These are phyloP conservation scores for Neospora caninum DNA, from an alignment of 169 alveolate genomes.

Conservation along the genomic window DNA sequence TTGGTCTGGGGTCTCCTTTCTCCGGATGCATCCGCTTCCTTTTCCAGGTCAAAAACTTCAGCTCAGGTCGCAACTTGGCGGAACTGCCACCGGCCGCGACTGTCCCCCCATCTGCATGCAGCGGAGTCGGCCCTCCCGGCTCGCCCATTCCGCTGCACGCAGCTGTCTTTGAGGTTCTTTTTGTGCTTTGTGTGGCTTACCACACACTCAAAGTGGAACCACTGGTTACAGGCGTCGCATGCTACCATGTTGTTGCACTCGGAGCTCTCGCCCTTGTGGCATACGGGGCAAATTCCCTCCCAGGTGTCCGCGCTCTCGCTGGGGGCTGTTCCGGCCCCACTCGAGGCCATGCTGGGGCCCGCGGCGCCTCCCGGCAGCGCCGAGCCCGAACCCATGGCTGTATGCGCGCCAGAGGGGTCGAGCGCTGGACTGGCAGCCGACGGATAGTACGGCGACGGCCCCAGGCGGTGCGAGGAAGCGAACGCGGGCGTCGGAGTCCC, in stretches of 20 bases:
- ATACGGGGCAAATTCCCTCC: conserved; percentile 62
- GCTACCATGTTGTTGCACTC: conserved; percentile 49
- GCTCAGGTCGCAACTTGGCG: too few relatives aligned
- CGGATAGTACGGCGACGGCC: neutral
- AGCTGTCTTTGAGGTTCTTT: too few relatives aligned
- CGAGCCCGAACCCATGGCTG: neutral
- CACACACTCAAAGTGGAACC: conserved; percentile 64
- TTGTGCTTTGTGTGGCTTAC: neutral
- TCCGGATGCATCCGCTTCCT: too few relatives aligned
- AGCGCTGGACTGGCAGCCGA: neutral
- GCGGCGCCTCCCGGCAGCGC: neutral
- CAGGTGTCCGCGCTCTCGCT: conserved; percentile 34
- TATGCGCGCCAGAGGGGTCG: neutral
- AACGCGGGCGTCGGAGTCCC: neutral
- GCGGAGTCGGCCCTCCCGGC: too few relatives aligned
- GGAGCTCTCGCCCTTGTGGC: conserved; percentile 43
- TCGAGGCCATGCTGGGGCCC: neutral
- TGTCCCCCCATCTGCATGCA: too few relatives aligned
- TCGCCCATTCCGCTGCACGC: too few relatives aligned
- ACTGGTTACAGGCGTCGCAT: conserved; percentile 55
- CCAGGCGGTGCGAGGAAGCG: neutral
- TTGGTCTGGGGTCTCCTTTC: too few relatives aligned
- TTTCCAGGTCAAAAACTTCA: too few relatives aligned
- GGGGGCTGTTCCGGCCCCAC: neutral
- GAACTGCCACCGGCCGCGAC: too few relatives aligned